A percentile compares a stretch with the other conserved stretches of the same genome.
Conservation (phyloP, 1,284 basidiomycete genomes). For the Phylloporus sp. region DNA sequence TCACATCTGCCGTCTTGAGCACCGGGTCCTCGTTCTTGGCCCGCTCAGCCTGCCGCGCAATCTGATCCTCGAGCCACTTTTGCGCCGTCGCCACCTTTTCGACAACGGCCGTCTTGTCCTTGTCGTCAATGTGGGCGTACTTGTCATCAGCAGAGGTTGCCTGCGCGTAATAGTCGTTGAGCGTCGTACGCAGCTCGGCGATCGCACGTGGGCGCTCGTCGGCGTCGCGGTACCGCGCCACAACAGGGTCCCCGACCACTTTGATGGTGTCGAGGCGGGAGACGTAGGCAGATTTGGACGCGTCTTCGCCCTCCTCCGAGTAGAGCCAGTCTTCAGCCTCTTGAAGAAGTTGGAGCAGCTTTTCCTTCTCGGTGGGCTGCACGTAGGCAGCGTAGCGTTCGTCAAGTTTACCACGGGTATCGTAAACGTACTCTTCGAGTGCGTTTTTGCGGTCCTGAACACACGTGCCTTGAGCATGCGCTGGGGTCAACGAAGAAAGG, state of each 20-base stretch:
- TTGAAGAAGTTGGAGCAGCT: constrained; percentile 72
- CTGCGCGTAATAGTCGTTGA: constrained; percentile 84
- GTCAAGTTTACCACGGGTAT: constrained; percentile 90
- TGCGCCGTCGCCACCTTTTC: constrained; percentile 84
- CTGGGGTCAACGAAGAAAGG: background rate
- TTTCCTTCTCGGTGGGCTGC: constrained; percentile 77
- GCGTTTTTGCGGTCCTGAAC: constrained; percentile 92
- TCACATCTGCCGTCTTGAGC: constrained; percentile 80
- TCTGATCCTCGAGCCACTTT: constrained; percentile 94
- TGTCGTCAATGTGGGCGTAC: constrained; percentile 86
- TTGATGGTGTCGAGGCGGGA: constrained; percentile 81
- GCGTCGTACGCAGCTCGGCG: constrained; percentile 80
- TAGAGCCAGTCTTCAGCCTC: constrained; percentile 95
- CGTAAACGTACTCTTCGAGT: constrained; percentile 96
- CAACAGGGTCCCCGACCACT: constrained; percentile 84
- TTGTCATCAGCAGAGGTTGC: constrained; percentile 85
- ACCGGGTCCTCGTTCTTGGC: constrained; percentile 88
- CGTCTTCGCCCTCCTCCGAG: constrained; percentile 93
- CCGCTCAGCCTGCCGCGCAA: constrained; percentile 83
- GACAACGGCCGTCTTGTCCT: constrained; percentile 84
- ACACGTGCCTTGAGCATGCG: background rate
- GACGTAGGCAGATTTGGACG: constrained; percentile 90
- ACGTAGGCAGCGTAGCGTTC: constrained; percentile 82
- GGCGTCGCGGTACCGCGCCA: constrained; percentile 79
- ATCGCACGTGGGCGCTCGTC: constrained; percentile 82